These are phyloP conservation scores for Candida glucosophila DNA, from an alignment of 1,139 yeast genomes.

Conservation along the genomic window DNA sequence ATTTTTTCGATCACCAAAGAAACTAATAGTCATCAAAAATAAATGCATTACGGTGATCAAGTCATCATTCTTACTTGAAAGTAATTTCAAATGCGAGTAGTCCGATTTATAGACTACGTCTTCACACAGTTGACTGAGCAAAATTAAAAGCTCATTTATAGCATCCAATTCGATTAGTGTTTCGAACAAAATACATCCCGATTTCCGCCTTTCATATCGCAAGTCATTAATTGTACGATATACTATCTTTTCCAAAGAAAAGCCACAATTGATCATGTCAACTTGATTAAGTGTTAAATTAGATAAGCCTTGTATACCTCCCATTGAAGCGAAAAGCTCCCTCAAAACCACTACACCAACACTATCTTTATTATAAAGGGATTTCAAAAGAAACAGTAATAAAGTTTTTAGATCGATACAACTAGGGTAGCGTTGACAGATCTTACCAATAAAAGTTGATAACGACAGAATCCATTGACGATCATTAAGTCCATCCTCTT, in stretches of 20 bases:
- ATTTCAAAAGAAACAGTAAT: conserved; percentile 52
- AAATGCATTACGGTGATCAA: conserved; percentile 56
- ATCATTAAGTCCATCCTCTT: conserved; percentile 74
- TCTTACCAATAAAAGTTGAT: conserved; percentile 57
- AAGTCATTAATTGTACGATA: conserved; percentile 55
- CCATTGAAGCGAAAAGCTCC: conserved; percentile 67
- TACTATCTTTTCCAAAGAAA: conserved; percentile 46
- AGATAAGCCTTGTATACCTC: conserved; percentile 67
- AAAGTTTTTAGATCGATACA: conserved; percentile 49
- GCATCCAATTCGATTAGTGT: conserved; percentile 38
- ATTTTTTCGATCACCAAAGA: conserved; percentile 32
- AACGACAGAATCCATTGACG: conserved; percentile 80
- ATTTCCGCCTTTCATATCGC: conserved; percentile 36
- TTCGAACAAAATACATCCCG: conserved; percentile 48
- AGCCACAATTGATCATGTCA: conserved; percentile 59
- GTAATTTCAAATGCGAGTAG: conserved; percentile 71
- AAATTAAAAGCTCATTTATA: conserved; percentile 55
- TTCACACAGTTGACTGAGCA: conserved; percentile 43
- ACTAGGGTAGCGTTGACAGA: conserved; percentile 44
- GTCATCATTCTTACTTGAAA: conserved; percentile 69
- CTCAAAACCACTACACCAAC: conserved; percentile 62
- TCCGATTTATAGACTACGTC: no score
- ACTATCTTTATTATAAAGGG: conserved; percentile 53
- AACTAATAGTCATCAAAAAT: conserved; percentile 50
- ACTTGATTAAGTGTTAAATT: conserved; percentile 63